These are phyloP conservation scores for Lactifluus piperatus DNA, from an alignment of 768 basidiomycete genomes.

Conservation along the genomic window DNA sequence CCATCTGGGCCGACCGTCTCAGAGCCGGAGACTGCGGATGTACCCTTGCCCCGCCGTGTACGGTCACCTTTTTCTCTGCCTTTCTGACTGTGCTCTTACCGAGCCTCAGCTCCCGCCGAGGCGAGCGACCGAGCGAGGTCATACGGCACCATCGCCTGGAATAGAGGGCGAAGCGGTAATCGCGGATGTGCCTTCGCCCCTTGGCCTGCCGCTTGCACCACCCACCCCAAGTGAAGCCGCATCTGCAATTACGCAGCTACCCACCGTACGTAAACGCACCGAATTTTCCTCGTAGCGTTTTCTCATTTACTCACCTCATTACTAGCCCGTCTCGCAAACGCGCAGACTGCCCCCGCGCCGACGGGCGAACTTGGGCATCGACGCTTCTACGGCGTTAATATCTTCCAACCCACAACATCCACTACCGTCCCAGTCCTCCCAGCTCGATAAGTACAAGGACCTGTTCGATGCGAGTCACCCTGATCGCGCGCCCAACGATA, in stretches of 20 bases:
- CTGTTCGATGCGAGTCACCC: constrained; percentile 20
- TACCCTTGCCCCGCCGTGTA: neutral
- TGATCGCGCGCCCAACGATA: constrained; percentile 6
- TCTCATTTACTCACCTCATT: neutral
- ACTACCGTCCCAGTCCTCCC: neutral
- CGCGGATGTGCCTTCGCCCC: neutral
- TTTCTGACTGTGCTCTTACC: neutral
- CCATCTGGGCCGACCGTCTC: neutral
- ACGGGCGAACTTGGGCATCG: constrained; percentile 1
- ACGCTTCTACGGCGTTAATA: neutral
- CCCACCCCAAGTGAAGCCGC: neutral
- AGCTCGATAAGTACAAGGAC: constrained; percentile 19
- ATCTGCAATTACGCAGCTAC: constrained; percentile 1
- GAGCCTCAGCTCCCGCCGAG: constrained; percentile 10
- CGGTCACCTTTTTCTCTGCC: neutral
- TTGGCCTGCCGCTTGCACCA: neutral
- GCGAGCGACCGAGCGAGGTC: neutral
- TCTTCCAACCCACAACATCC: neutral
- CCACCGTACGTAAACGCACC: constrained; percentile 1
- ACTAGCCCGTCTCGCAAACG: constrained; percentile 12
- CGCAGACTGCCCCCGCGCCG: constrained; percentile 11
- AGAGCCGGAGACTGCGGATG: neutral
- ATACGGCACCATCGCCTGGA: neutral
- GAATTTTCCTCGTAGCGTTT: too few species aligned
- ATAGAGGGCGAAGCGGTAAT: neutral